Percentiles rank a stretch among this genome's conserved stretches.
These are phyloP conservation scores for Chalciporus piperatoides DNA, from an alignment of 1,284 basidiomycete species.

Conservation along the genomic window DNA sequence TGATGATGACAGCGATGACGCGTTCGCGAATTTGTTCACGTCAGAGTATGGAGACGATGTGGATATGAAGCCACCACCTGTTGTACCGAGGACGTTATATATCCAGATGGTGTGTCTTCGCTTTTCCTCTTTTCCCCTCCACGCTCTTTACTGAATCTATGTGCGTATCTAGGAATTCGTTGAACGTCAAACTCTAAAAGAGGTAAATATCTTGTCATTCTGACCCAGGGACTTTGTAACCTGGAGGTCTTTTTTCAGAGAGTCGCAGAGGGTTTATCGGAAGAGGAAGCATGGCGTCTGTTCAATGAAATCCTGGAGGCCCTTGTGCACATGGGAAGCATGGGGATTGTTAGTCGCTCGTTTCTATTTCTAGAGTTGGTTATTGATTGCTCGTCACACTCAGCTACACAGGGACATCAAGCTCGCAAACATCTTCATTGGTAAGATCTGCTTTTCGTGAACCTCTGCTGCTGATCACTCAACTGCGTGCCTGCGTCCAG, in stretches of 20 bases:
- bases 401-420: conserved; percentile 91
- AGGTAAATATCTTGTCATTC: conserved; percentile 40
- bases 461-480: not conserved
- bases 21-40: conserved; percentile 38
- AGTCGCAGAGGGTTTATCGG: conserved; percentile 74
- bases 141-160: not conserved
- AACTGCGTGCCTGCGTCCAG: conserved; percentile 36
- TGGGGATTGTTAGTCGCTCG: conserved; percentile 62
- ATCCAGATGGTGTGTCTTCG: conserved; percentile 76
- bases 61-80: conserved; percentile 37
- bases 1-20: conserved; percentile 37
- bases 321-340: conserved; percentile 83
- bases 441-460: conserved; percentile 36
- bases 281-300: conserved; percentile 86
- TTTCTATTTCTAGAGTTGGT: not conserved
- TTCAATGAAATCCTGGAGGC: conserved; percentile 94
- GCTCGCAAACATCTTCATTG: conserved; percentile 88
- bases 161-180: conserved; percentile 68
- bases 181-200: conserved; percentile 79
- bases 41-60: conserved; percentile 28
- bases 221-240: not conserved
- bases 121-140: not conserved
- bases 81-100: conserved; percentile 66
- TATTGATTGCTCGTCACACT: conserved; percentile 4
- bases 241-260: conserved; percentile 42